These are phyloP conservation scores for Bruguiera sexangula DNA, from an alignment of 345 rosid species.

Conservation along the genomic window DNA sequence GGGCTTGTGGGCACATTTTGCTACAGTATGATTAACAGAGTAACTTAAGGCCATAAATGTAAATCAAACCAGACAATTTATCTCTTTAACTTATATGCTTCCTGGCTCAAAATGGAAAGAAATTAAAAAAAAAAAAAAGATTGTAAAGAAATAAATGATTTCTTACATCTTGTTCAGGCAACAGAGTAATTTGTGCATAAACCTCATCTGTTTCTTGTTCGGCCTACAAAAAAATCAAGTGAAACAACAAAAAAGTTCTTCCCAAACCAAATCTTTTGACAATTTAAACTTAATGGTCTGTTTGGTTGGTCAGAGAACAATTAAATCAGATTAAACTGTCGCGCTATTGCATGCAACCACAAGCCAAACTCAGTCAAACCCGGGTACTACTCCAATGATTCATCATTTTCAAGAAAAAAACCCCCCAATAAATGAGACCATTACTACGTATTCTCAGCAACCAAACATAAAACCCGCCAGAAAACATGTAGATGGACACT, in stretches of 20 bases:
- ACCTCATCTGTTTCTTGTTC: conserved; percentile 98
- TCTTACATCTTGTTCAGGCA: conserved; percentile 67
- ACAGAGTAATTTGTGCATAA: conserved; percentile 84
- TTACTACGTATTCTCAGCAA: background rate
- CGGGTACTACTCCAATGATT: background rate
- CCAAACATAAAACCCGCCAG: conserved; percentile 1
- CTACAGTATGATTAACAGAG: conserved; percentile 23
- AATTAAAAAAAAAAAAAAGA: background rate
- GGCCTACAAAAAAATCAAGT: conserved; percentile 46
- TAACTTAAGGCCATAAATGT: background rate
- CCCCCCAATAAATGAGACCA: background rate
- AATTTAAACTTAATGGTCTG: background rate
- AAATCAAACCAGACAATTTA: background rate
- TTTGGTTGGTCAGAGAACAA: background rate
- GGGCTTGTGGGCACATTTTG: conserved; percentile 54
- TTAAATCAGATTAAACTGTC: background rate
- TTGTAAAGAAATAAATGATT: background rate
- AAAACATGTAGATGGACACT: background rate
- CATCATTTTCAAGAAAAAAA: background rate
- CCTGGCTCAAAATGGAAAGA: background rate
- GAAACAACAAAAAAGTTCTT: conserved; percentile 1
- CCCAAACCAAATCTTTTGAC: background rate
- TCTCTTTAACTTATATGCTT: background rate
- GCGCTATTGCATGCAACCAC: background rate
- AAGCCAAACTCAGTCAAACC: background rate